A percentile compares a stretch with the other conserved stretches of the same genome.
These are phyloP conservation scores for Grigorovia yakushimaensis DNA, from an alignment of 805 yeast species.

Conservation along the genomic window DNA sequence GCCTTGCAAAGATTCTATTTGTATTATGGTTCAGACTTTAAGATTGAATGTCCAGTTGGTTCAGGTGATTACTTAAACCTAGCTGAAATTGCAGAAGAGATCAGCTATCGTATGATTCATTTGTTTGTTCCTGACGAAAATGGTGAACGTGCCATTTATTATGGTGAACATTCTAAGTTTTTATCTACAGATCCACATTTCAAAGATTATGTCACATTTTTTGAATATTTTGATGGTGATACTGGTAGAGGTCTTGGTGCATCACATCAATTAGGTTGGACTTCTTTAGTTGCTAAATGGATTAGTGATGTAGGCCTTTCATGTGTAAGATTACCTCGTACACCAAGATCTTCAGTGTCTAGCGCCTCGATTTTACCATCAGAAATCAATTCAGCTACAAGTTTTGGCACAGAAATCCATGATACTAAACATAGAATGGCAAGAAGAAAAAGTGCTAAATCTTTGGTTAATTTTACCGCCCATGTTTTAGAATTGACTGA, in stretches of 20 bases:
- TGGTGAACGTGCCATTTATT: slow-evolving; percentile 70
- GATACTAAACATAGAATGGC: slow-evolving; percentile 41
- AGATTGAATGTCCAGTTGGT: slow-evolving; percentile 85
- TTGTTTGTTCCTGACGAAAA: slow-evolving; percentile 62
- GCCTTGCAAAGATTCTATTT: slow-evolving; percentile 78
- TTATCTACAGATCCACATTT: slow-evolving; percentile 60
- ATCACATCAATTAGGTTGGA: slow-evolving; percentile 95
- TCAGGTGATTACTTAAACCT: slow-evolving; percentile 68
- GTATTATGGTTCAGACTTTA: slow-evolving; percentile 78
- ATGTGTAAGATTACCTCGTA: slow-evolving; percentile 27
- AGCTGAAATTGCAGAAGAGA: slow-evolving; percentile 84
- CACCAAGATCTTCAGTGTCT: slow-evolving; percentile 21
- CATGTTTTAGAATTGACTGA: slow-evolving; percentile 57
- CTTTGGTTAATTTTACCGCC: slow-evolving; percentile 58
- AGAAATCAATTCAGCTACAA: slow-evolving; percentile 2
- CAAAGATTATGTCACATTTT: slow-evolving; percentile 68
- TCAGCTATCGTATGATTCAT: slow-evolving; percentile 77
- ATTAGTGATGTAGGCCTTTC: slow-evolving; percentile 82
- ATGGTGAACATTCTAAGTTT: slow-evolving; percentile 49
- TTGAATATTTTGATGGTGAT: slow-evolving; percentile 89
- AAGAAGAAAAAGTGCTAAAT: slow-evolving; percentile 68
- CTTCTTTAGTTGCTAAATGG: slow-evolving; percentile 85
- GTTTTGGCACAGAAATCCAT: slow-evolving; percentile 6
- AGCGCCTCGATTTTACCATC: slow-evolving; percentile 9
- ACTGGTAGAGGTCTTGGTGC: slow-evolving; percentile 92